Conservation (phyloP, 352 stramenopile genomes). For the Phytophthora megakarya region DNA sequence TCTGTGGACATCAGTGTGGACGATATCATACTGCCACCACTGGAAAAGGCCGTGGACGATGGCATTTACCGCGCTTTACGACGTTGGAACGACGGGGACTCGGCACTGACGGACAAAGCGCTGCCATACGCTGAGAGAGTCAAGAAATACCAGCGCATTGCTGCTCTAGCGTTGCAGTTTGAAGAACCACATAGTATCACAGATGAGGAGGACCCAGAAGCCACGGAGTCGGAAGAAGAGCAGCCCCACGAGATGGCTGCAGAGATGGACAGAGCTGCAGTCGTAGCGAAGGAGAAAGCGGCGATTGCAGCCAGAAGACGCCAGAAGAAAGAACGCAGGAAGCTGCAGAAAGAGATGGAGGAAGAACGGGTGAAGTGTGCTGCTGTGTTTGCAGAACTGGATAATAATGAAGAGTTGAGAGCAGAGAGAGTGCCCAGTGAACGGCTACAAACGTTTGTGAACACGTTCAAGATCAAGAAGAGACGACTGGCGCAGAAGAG, state of each 20-base stretch:
- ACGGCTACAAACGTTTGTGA: constrained; percentile 54
- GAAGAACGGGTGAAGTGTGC: constrained; percentile 36
- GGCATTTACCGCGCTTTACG: constrained; percentile 61
- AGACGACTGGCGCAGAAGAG: constrained; percentile 55
- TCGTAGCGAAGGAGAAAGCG: constrained; percentile 34
- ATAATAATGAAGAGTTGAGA: constrained; percentile 45
- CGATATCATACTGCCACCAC: constrained; percentile 50
- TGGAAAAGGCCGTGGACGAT: constrained; percentile 63
- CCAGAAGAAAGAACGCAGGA: constrained; percentile 27
- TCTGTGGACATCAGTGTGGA: constrained; percentile 60
- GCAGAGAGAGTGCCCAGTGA: constrained; percentile 49
- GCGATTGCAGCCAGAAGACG: constrained; percentile 12
- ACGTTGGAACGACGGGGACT: constrained; percentile 65
- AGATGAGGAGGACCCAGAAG: constrained; percentile 27
- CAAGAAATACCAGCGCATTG: constrained; percentile 63
- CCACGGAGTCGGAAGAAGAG: constrained; percentile 18
- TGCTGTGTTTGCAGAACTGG: constrained; percentile 44
- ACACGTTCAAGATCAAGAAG: constrained; percentile 61
- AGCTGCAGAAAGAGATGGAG: constrained; percentile 33
- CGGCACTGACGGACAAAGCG: constrained; percentile 49
- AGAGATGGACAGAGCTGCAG: constrained; percentile 16
- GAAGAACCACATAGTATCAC: constrained; percentile 23
- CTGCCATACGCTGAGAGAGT: constrained; percentile 63
- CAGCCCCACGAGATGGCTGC: no score
- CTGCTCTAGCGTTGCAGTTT: constrained; percentile 52